Percentiles rank a stretch among this genome's conserved stretches.
Conservation (phyloP, 169 alveolate genomes). For the Plasmodium fragile region DNA sequence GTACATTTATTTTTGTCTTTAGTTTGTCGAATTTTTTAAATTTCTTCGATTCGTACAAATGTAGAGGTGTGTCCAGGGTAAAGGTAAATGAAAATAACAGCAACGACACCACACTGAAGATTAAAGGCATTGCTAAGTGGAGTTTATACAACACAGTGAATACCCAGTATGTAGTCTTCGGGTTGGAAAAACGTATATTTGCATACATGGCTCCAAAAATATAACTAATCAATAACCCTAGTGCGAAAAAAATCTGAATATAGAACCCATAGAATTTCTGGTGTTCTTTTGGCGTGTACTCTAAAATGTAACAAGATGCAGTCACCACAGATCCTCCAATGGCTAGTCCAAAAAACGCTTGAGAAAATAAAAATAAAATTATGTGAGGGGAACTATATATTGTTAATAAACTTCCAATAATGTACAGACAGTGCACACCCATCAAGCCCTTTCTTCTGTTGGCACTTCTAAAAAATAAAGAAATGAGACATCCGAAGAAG, state of each 20-base stretch:
- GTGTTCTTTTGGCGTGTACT: constrained; percentile 45
- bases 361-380: constrained; percentile 43
- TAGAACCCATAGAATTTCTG: constrained; percentile 54
- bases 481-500: constrained; percentile 49
- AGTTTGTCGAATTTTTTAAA: constrained; percentile 32
- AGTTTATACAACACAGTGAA: constrained; percentile 13
- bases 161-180: background rate
- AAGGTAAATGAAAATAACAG: constrained; percentile 15
- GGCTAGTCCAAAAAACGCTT: constrained; percentile 69
- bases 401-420: constrained; percentile 46
- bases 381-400: constrained; percentile 45
- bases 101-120: constrained; percentile 29
- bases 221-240: constrained; percentile 55
- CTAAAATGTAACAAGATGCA: constrained; percentile 40
- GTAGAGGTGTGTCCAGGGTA: constrained; percentile 57
- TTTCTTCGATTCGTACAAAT: constrained; percentile 45
- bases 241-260: constrained; percentile 54
- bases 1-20: constrained; percentile 10
- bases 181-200: background rate
- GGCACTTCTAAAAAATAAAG: constrained; percentile 16
- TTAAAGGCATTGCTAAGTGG: constrained; percentile 16
- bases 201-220: constrained; percentile 54
- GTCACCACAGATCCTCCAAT: constrained; percentile 64
- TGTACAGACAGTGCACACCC: constrained; percentile 23
- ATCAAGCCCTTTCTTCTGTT: constrained; percentile 41